These are phyloP conservation scores for Pachysandra terminalis DNA, from an alignment of 164 flowering plant genomes.

Conservation along the genomic window DNA sequence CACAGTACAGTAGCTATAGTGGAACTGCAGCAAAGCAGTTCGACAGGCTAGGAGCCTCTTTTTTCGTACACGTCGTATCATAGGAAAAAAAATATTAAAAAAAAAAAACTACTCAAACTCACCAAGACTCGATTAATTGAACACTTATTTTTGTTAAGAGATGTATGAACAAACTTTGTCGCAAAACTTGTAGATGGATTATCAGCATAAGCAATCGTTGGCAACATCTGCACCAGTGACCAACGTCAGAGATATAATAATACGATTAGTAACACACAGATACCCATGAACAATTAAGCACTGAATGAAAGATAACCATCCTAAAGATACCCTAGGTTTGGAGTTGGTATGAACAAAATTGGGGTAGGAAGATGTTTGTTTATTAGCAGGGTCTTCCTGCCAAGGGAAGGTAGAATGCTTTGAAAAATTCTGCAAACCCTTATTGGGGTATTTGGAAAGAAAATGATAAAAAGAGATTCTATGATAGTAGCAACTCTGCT, in stretches of 20 bases:
- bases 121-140: slow-evolving; percentile 95
- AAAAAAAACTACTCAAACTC: slow-evolving; percentile 23
- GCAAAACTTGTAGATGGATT: slow-evolving; percentile 97
- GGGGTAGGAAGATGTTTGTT: no score
- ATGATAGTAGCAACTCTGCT: no score
- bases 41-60: background rate
- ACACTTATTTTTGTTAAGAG: slow-evolving; percentile 89
- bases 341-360: no score
- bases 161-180: slow-evolving; percentile 95
- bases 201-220: slow-evolving; percentile 81
- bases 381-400: no score
- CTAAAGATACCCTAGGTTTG: no score
- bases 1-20: background rate
- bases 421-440: no score
- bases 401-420: no score
- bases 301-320: background rate
- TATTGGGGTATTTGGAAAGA: no score
- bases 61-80: no score
- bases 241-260: slow-evolving; percentile 11
- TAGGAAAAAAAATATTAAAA: background rate
- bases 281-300: background rate
- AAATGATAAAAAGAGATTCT: no score
- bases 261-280: background rate
- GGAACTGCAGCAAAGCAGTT: background rate
- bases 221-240: slow-evolving; percentile 69